Evolutionary conservation across 345 rosid species (phyloP).

Genomic region (Melastoma malabathricum): DNA sequence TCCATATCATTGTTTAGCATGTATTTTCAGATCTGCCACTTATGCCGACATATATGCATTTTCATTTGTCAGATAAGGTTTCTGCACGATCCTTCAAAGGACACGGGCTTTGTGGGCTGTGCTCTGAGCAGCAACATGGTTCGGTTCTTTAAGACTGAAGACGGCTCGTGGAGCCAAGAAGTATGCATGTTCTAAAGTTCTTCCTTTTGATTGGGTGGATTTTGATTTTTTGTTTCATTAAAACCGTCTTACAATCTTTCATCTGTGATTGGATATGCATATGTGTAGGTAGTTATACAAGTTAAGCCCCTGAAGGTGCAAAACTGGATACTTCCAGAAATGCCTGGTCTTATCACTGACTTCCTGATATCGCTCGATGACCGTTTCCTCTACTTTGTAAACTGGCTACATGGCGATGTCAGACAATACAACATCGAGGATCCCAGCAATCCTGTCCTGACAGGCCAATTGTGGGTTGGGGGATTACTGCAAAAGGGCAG

Average conservation of each 20-base stretch:
- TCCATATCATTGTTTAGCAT: not conserved
- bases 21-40: not conserved
- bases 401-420: conserved; percentile 95
- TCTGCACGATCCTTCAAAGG: conserved; percentile 79
- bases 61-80: conserved; percentile 47
- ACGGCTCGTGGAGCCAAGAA: conserved; percentile 84
- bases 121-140: conserved; percentile 73
- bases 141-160: conserved; percentile 58
- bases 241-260: not conserved
- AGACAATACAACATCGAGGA: conserved; percentile 84
- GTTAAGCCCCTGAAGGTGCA: conserved; percentile 74
- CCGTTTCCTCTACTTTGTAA: conserved; percentile 63
- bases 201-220: not conserved
- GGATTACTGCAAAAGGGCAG: conserved; percentile 69
- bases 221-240: not conserved
- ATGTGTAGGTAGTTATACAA: conserved; percentile 25
- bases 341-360: conserved; percentile 90
- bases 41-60: not conserved
- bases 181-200: conserved; percentile 12
- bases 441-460: conserved; percentile 50
- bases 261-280: not conserved
- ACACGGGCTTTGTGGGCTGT: conserved; percentile 65
- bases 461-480: conserved; percentile 83
- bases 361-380: conserved; percentile 85
- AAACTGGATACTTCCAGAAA: conserved; percentile 91